These are phyloP conservation scores for Boletus barrowsii DNA, from an alignment of 768 basidiomycete species.

Conservation along the genomic window DNA sequence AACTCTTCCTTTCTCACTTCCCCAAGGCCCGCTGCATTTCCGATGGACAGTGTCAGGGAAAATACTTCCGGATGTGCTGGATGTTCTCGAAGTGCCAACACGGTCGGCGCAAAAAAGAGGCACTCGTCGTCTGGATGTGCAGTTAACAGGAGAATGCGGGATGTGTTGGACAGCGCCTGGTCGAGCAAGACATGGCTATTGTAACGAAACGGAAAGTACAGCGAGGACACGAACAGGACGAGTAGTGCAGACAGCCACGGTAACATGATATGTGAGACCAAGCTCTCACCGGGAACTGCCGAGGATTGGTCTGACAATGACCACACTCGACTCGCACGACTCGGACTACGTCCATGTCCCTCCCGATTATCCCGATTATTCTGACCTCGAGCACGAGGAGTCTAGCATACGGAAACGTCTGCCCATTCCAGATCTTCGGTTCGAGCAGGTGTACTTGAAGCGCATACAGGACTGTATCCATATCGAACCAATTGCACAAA, in stretches of 20 bases:
- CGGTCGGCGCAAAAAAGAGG: slow-evolving; percentile 89
- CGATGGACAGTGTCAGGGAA: slow-evolving; percentile 73
- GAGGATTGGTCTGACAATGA: slow-evolving; percentile 21
- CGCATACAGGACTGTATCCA: slow-evolving; percentile 55
- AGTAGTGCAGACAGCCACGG: slow-evolving; percentile 16
- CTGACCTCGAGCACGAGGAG: slow-evolving; percentile 14
- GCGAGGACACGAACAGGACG: slow-evolving; percentile 17
- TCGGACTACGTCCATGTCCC: slow-evolving; percentile 4
- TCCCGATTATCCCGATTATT: slow-evolving; percentile 18
- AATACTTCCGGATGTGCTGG: slow-evolving; percentile 37
- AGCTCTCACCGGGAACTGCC: slow-evolving; percentile 18
- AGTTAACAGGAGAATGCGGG: slow-evolving; percentile 64
- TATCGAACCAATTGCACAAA: slow-evolving; percentile 28
- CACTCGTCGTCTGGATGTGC: slow-evolving; percentile 96
- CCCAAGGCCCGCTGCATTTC: slow-evolving; percentile 80
- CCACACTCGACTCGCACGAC: slow-evolving; percentile 17
- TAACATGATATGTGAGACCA: not conserved
- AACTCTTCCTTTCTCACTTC: slow-evolving; percentile 57
- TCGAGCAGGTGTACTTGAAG: slow-evolving; percentile 67
- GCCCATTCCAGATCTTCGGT: slow-evolving; percentile 75
- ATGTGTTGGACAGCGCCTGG: not conserved
- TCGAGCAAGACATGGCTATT: slow-evolving; percentile 22
- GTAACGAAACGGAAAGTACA: slow-evolving; percentile 26
- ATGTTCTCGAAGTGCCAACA: slow-evolving; percentile 48
- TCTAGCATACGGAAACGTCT: slow-evolving; percentile 35